These are phyloP conservation scores for Microcyclosporella mali DNA, from an alignment of 2,329 filamentous ascomycete genomes.

Conservation along the genomic window DNA sequence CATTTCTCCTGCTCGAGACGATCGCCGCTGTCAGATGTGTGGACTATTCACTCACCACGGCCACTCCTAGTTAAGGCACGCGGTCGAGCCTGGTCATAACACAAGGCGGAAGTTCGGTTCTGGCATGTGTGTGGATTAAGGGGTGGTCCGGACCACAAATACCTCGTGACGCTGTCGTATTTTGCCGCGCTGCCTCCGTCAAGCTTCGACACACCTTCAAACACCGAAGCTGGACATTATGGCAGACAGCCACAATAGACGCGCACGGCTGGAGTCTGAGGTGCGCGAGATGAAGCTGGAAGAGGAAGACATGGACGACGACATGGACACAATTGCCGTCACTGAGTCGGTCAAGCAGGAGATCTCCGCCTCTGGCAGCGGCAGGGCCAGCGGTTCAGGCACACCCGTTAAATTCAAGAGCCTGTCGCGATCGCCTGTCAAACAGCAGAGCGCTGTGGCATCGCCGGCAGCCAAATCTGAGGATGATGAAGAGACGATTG, in stretches of 20 bases:
- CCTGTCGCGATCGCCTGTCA: slow-evolving; percentile 24
- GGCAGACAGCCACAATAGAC: slow-evolving; percentile 34
- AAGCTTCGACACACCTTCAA: slow-evolving; percentile 19
- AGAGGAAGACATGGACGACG: slow-evolving; percentile 31
- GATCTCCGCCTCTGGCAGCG: slow-evolving; percentile 19
- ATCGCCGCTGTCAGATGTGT: no score
- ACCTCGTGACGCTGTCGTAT: slow-evolving; percentile 11
- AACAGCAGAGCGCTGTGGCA: slow-evolving; percentile 24
- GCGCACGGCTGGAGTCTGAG: slow-evolving; percentile 38
- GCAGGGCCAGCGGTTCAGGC: slow-evolving; percentile 8
- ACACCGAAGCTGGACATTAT: slow-evolving; percentile 27
- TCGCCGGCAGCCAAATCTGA: slow-evolving; percentile 33
- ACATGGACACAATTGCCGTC: slow-evolving; percentile 24
- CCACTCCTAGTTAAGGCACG: no score
- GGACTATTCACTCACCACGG: no score
- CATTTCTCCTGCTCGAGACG: background rate
- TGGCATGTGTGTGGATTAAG: slow-evolving; percentile 14
- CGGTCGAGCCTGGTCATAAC: no score
- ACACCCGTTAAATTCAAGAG: slow-evolving; percentile 20
- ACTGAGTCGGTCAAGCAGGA: slow-evolving; percentile 20
- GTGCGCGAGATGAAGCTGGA: slow-evolving; percentile 43
- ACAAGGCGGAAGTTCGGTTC: background rate
- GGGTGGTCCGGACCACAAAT: slow-evolving; percentile 1
- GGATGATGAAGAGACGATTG: slow-evolving; percentile 49
- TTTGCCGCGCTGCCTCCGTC: slow-evolving; percentile 8